phyloP scores from a whole-genome alignment of 2,329 filamentous ascomycete genomes.

The Arthroderma uncinatum region DNA sequence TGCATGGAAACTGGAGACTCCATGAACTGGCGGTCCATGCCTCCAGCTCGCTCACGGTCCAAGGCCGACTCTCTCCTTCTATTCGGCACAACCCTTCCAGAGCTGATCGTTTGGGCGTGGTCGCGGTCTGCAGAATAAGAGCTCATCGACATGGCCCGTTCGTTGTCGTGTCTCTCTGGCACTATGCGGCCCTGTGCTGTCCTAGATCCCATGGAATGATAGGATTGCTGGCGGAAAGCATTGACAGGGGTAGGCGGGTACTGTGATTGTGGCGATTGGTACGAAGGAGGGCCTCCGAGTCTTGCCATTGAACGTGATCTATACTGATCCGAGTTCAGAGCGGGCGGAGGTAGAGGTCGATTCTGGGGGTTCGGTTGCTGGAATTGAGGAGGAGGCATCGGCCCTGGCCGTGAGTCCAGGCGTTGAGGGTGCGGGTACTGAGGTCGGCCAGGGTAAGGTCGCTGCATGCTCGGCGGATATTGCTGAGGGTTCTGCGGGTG shows the following conservation, averaged over 20 bases:
- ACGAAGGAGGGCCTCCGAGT: conserved; percentile 59
- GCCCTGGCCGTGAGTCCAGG: conserved; percentile 49
- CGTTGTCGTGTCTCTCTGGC: conserved; percentile 83
- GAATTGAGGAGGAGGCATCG: conserved; percentile 38
- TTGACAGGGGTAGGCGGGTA: conserved; percentile 60
- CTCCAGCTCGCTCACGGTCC: conserved; percentile 12
- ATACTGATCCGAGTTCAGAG: conserved; percentile 73
- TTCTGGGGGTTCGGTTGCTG: conserved; percentile 49
- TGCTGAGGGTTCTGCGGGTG: conserved; percentile 13
- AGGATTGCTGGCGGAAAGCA: conserved; percentile 67
- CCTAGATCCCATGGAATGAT: conserved; percentile 54
- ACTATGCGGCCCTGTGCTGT: conserved; percentile 87
- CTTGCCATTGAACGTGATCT: conserved; percentile 88
- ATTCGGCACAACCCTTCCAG: conserved; percentile 74
- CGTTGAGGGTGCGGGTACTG: conserved; percentile 65
- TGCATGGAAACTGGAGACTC: conserved; percentile 37
- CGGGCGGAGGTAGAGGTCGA: conserved; percentile 53
- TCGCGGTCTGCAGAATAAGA: conserved; percentile 66
- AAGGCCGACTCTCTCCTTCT: conserved; percentile 49
- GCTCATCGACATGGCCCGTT: conserved; percentile 93
- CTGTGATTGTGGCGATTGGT: conserved; percentile 48
- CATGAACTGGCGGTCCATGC: conserved; percentile 25
- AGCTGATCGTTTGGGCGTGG: conserved; percentile 76
- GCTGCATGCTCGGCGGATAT: conserved; percentile 46
- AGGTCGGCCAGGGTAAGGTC: conserved; percentile 52